Evolutionary conservation across 371 early-diverging fungal genomes (phyloP), one percentile per base, ranked within the genome.

Genomic region (Rhizomucor pusillus): DNA sequence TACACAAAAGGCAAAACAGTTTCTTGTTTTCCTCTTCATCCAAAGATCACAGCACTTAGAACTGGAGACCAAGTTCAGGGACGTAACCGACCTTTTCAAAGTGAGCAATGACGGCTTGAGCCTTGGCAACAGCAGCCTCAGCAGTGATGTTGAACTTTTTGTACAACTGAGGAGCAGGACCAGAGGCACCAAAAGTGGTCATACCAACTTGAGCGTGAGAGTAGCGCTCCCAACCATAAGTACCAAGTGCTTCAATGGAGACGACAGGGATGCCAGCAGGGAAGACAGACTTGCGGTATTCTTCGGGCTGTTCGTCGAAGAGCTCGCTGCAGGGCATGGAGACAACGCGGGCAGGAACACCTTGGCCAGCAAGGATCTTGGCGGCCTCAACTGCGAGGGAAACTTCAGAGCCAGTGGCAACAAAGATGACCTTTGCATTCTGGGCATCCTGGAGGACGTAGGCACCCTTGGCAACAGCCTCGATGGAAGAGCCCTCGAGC

Each of bases 361-460:
- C 59, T 5, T 81, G 73, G 48, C 81, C 62, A 29, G 74, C 65
- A 22, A 96, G 78, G 29, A 70, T 50, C 57, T 87, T 77, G 46
- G 90, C 90, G 11, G 94, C 79, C 19, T 93, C 90, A 10, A 94
- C 84, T 33, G 87, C 85, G 43, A 98, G 79, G 36, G 71, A 82
- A n/a, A 94, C 90, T 72, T 99, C 99, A 23, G 98, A 94, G 16
- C 99, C 99, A 13, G 98, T 95, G 34, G 87, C 94, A 5, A 92
- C 78, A n/a, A 99, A 67, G 25, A 86, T 79, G 53, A 94, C 76
- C 22, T 65, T 57, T 1, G 81, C 73, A 11, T 73, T 65, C 5
- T 72, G 74, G 39, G 67, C 69, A 22, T 86, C 88, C 55, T 83
- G 66, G 19, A 95, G 80, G 20, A 86, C 80, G 66, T 95, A 92